A percentile compares a stretch with the other conserved stretches of the same genome.
These are phyloP conservation scores for Cylindrotheca fusiformis DNA, from an alignment of 108 stramenopile genomes.

Conservation along the genomic window DNA sequence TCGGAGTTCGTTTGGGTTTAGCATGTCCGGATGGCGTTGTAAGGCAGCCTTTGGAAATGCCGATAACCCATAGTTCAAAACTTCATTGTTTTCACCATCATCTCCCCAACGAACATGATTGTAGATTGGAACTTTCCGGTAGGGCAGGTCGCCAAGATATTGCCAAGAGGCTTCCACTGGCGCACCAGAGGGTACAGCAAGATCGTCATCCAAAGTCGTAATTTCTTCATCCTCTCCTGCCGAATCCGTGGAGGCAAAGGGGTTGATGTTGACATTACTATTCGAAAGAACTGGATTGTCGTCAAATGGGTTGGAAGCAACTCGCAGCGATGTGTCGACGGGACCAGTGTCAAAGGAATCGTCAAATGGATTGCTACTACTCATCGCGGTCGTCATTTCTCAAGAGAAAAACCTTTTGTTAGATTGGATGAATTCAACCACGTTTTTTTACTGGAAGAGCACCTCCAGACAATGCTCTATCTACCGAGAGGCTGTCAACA, in stretches of 20 bases:
- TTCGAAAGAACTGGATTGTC: not conserved
- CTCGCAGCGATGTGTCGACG: conserved; percentile 9
- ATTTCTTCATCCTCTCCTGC: conserved; percentile 9
- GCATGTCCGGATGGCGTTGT: conserved; percentile 29
- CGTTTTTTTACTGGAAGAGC: too few species aligned
- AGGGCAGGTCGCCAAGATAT: conserved; percentile 82
- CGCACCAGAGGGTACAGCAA: conserved; percentile 10
- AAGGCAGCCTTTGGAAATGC: conserved; percentile 37
- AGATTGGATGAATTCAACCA: too few species aligned
- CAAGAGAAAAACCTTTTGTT: too few species aligned
- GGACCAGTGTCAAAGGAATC: conserved; percentile 15
- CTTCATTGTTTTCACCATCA: conserved; percentile 3
- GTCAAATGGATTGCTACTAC: conserved; percentile 19
- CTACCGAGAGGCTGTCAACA: too few species aligned
- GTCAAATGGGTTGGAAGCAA: conserved; percentile 8
- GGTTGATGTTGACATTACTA: not conserved
- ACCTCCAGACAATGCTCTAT: too few species aligned
- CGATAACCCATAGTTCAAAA: conserved; percentile 35
- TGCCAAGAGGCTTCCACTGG: conserved; percentile 72
- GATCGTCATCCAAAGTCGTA: conserved; percentile 7
- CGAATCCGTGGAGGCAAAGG: not conserved
- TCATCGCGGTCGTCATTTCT: not conserved
- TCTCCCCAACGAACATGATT: conserved; percentile 62
- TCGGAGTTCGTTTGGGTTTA: conserved; percentile 41
- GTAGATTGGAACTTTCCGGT: conserved; percentile 68